These are phyloP conservation scores for Xylaria sp. DNA, from an alignment of 2,329 filamentous ascomycete genomes.

Conservation along the genomic window DNA sequence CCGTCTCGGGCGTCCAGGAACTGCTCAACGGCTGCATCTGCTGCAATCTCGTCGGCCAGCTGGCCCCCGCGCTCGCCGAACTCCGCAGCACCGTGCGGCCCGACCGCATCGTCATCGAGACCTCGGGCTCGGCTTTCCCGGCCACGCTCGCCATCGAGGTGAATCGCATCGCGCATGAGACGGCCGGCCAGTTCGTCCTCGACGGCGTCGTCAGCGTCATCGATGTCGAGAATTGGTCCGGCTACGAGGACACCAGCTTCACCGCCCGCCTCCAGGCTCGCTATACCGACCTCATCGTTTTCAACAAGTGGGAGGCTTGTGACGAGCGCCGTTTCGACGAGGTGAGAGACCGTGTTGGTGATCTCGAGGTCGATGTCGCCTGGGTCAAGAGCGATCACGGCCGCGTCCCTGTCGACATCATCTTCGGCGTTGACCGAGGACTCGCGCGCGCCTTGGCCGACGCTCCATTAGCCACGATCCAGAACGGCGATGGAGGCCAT, in stretches of 20 bases:
- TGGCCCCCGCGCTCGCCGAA: conserved; percentile 81
- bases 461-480: conserved; percentile 48
- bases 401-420: conserved; percentile 77
- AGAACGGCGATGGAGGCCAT: conserved; percentile 44
- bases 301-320: conserved; percentile 91
- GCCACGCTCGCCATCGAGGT: conserved; percentile 92
- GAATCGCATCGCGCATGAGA: conserved; percentile 79
- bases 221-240: conserved; percentile 94
- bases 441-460: conserved; percentile 69
- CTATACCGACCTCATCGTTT: conserved; percentile 90
- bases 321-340: conserved; percentile 80
- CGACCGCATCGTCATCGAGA: conserved; percentile 94
- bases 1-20: conserved; percentile 91
- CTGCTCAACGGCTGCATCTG: conserved; percentile 98
- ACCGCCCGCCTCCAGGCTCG: conserved; percentile 88
- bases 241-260: conserved; percentile 90
- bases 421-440: conserved; percentile 89
- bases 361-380: conserved; percentile 81
- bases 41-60: conserved; percentile 95
- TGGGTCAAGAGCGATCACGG: conserved; percentile 89
- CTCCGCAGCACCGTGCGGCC: conserved; percentile 70
- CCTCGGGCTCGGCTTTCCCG: conserved; percentile 86
- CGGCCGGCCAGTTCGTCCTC: conserved; percentile 73
- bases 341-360: conserved; percentile 81
- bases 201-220: conserved; percentile 92